Percentiles rank a stretch among this genome's conserved stretches.
Evolutionary conservation across 139 green algal species (phyloP).

Genomic region (Auxenochlorella pyrenoidosa): DNA sequence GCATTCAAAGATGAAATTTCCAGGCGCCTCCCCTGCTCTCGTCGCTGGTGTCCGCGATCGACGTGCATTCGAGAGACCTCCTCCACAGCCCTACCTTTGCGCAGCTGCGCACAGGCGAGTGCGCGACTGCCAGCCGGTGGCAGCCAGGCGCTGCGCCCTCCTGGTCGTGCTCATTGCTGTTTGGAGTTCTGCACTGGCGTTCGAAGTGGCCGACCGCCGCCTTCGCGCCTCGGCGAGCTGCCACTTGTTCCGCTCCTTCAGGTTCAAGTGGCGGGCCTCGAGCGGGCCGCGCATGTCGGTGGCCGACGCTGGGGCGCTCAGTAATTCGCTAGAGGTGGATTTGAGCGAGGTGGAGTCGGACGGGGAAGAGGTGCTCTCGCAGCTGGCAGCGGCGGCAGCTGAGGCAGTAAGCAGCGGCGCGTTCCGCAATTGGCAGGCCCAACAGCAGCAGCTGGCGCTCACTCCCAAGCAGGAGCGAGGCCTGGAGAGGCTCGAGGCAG

Average conservation of each 20-base stretch:
- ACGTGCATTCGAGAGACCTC: too few species aligned
- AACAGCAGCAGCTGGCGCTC: background rate
- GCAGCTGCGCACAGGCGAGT: background rate
- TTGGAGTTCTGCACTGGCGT: too few species aligned
- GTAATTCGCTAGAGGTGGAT: background rate
- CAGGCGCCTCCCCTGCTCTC: too few species aligned
- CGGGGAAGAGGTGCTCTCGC: background rate
- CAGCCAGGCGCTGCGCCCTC: too few species aligned
- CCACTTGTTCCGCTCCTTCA: background rate
- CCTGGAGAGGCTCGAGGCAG: background rate
- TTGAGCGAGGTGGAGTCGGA: background rate
- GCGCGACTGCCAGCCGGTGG: background rate
- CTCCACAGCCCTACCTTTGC: background rate
- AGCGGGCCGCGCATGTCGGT: too few species aligned
- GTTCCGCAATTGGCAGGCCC: background rate
- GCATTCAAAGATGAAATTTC: background rate
- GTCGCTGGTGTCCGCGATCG: too few species aligned
- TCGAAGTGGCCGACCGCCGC: too few species aligned
- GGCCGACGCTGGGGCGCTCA: background rate
- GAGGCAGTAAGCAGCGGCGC: background rate
- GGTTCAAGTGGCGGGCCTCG: background rate
- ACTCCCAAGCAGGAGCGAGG: background rate
- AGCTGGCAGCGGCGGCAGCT: background rate
- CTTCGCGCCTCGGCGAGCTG: background rate
- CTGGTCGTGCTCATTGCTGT: too few species aligned